These are phyloP conservation scores for Podospora didyma DNA, from an alignment of 495 filamentous ascomycete species.

Conservation along the genomic window DNA sequence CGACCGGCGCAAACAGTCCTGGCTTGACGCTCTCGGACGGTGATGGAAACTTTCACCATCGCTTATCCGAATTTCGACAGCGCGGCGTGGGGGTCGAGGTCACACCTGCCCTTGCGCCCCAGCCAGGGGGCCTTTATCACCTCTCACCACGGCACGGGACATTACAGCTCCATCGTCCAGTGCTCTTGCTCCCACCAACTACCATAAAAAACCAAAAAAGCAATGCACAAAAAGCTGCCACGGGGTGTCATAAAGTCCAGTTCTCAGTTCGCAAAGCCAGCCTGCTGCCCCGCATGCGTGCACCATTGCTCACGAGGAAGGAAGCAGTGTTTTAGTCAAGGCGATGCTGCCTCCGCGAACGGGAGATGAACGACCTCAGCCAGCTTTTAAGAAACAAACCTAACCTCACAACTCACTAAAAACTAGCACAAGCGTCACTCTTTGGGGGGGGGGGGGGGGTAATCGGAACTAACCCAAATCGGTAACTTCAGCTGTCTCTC, in stretches of 20 bases:
- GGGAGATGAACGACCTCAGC: no score
- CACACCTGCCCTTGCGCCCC: background rate
- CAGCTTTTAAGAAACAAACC: background rate
- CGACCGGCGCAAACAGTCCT: background rate
- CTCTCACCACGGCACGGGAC: background rate
- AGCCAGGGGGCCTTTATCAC: background rate
- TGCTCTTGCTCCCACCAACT: background rate
- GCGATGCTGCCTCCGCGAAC: no score
- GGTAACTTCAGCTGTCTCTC: background rate
- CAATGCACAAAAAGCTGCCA: no score
- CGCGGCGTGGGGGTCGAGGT: conserved; percentile 3
- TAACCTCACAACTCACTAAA: no score
- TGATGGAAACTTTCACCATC: conserved; percentile 1
- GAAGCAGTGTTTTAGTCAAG: background rate
- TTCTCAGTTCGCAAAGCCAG: background rate
- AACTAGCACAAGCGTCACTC: no score
- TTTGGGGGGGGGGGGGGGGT: background rate
- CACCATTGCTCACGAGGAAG: conserved; percentile 1
- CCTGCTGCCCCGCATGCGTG: background rate
- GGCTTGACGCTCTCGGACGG: conserved; percentile 3
- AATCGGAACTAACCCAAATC: background rate
- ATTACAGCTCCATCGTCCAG: background rate
- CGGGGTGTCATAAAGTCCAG: background rate
- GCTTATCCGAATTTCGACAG: background rate
- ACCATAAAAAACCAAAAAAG: no score